A percentile compares a stretch with the other conserved stretches of the same genome.
Conservation (phyloP, 2,329 filamentous ascomycete species). For the Colletotrichum euphorbiae region DNA sequence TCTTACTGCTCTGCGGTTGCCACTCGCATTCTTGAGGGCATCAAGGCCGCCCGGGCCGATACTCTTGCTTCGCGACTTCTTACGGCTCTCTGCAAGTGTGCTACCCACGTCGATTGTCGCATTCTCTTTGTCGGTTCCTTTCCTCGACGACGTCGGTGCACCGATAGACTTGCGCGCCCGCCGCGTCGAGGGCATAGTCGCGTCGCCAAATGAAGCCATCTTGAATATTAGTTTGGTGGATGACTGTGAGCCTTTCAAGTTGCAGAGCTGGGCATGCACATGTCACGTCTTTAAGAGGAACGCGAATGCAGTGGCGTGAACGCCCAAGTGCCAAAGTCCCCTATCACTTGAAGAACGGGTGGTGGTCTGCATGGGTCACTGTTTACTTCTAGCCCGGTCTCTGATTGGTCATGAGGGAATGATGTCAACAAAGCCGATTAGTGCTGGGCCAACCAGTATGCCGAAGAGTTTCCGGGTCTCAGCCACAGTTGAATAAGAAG, state of each 20-base stretch:
- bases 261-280: conserved; percentile 15
- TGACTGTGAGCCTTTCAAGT: conserved; percentile 12
- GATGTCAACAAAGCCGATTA: conserved; percentile 36
- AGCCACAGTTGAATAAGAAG: background rate
- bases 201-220: conserved; percentile 57
- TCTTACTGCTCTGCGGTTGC: conserved; percentile 83
- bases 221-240: conserved; percentile 22
- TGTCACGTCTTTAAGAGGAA: conserved; percentile 38
- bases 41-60: conserved; percentile 92
- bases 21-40: conserved; percentile 78
- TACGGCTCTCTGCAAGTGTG: conserved; percentile 62
- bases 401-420: conserved; percentile 23
- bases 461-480: conserved; percentile 2
- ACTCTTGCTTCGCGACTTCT: conserved; percentile 92
- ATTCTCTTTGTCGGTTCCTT: conserved; percentile 79
- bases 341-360: conserved; percentile 30
- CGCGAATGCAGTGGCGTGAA: conserved; percentile 39
- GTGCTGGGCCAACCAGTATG: conserved; percentile 36
- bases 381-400: conserved; percentile 32
- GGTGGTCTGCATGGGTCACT: conserved; percentile 34
- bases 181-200: conserved; percentile 66
- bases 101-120: conserved; percentile 74
- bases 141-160: conserved; percentile 24
- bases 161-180: conserved; percentile 80
- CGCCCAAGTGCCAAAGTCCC: conserved; percentile 40